Evolutionary conservation across 2,329 filamentous ascomycete species (phyloP), one percentile per base, ranked within the genome.

Genomic region (Neocatenulostroma microsporum): DNA sequence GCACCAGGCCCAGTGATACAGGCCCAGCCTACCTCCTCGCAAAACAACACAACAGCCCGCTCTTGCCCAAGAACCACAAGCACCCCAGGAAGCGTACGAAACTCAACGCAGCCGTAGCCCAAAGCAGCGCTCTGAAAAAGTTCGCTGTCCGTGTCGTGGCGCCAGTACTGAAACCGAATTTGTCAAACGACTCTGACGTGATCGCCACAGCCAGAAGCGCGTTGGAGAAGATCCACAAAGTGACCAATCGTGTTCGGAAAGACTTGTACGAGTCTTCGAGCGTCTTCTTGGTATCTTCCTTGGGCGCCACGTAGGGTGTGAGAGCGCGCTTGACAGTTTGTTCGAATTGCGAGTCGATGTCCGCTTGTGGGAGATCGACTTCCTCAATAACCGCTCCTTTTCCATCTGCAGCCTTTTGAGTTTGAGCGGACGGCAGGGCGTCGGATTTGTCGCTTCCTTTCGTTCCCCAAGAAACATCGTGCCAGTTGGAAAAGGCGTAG

Each of bases 401-500:
- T 50, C 91, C 84, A 59, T 91, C 89, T 44, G 82, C 81, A 37
- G 81, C 82, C 68, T 94, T 95, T 52, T 80, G 81, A 11, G 89
- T 84, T 51, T 83, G 79, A 4, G 85, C 91, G 24, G 91, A 94
- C 0, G 91, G 91, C 14, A 98, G 73, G 19, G 85, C 84, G 60
- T 96, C 91, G 23, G 83, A 80, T 68, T 94, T 94, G 69, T 98
- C 91, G 5, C 91, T 84, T 59, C 91, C 91, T 74, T 98, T 98
- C 68, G 91, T 98, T 76, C 91, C 91, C 91, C 91, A 98, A 10
- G 91, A 96, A 35, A 98, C 91, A 69, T 98, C 91, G 67, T 98
- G 91, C 91, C 89, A 96, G 70, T 98, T 98, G 80, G 87, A 93
- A 76, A 95, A 98, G 42, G 91, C 87, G 66, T 98, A 98, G 36